Conservation (phyloP, 805 yeast species). For the Brettanomyces anomalus region DNA sequence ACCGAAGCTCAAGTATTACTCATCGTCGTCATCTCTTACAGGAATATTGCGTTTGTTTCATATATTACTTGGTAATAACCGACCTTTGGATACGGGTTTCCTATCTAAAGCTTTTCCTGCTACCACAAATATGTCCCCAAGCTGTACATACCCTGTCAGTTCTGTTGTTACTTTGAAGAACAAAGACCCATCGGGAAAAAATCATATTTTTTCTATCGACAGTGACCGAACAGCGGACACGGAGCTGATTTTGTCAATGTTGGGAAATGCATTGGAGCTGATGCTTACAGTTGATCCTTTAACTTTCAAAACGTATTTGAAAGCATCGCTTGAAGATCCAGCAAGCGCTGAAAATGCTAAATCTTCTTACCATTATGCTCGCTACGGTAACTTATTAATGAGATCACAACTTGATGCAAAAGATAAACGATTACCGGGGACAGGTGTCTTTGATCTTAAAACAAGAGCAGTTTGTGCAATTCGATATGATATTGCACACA, state of each 20-base stretch:
- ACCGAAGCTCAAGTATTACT: constrained; percentile 36
- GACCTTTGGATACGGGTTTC: constrained; percentile 40
- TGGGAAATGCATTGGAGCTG: constrained; percentile 77
- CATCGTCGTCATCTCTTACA: constrained; percentile 89
- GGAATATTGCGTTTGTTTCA: constrained; percentile 67
- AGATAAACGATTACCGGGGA: constrained; percentile 72
- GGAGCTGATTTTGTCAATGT: constrained; percentile 57
- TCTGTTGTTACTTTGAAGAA: constrained; percentile 43
- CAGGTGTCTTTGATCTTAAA: constrained; percentile 86
- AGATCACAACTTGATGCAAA: constrained; percentile 87
- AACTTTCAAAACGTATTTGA: constrained; percentile 36
- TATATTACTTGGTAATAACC: constrained; percentile 50
- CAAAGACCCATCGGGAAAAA: not conserved
- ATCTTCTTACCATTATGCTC: constrained; percentile 59
- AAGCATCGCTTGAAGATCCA: constrained; percentile 6
- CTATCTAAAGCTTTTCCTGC: constrained; percentile 38
- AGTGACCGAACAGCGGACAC: constrained; percentile 58
- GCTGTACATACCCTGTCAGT: constrained; percentile 45
- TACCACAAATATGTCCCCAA: constrained; percentile 26
- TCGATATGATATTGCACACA: constrained; percentile 61
- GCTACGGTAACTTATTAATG: constrained; percentile 59
- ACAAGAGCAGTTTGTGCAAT: constrained; percentile 87
- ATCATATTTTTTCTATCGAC: constrained; percentile 49
- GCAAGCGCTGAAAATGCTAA: not conserved
- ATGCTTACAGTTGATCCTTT: constrained; percentile 53